Percentiles rank a stretch among this genome's conserved stretches.
These are phyloP conservation scores for Solanum neorickii DNA, from an alignment of 257 asterid species.

Conservation along the genomic window DNA sequence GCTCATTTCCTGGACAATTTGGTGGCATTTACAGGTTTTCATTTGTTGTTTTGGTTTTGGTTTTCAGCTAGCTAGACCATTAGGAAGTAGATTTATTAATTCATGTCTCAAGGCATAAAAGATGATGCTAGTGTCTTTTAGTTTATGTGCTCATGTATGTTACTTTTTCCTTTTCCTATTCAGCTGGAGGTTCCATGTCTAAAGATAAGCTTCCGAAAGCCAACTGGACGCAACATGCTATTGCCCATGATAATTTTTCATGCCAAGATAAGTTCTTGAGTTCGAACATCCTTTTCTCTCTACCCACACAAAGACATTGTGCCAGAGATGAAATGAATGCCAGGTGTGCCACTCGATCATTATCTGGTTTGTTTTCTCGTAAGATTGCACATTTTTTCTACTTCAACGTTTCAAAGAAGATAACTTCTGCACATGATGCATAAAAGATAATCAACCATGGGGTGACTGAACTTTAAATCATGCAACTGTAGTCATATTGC, in stretches of 20 bases:
- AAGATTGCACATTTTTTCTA: neutral
- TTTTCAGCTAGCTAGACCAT: neutral
- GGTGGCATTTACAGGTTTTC: neutral
- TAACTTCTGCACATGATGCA: neutral
- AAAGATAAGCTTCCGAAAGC: slow-evolving; percentile 26
- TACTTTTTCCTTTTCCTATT: neutral
- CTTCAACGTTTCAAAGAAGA: neutral
- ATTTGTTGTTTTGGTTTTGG: neutral
- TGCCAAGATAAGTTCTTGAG: slow-evolving; percentile 54
- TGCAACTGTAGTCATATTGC: neutral
- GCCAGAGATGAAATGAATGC: slow-evolving; percentile 25
- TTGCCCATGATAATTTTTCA: slow-evolving; percentile 44
- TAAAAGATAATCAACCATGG: neutral
- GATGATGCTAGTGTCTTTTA: neutral
- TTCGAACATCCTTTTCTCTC: slow-evolving; percentile 55
- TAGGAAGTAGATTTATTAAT: neutral
- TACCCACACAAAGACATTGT: slow-evolving; percentile 55
- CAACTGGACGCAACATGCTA: slow-evolving; percentile 70
- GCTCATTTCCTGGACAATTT: neutral
- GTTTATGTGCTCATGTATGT: neutral
- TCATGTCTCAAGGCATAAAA: neutral
- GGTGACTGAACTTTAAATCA: neutral
- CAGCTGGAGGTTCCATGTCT: slow-evolving; percentile 19
- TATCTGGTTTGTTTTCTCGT: neutral
- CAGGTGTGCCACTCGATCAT: slow-evolving; percentile 33